Evolutionary conservation across 805 yeast genomes (phyloP).

Genomic region (Zygosaccharomyces kombuchaensis): DNA sequence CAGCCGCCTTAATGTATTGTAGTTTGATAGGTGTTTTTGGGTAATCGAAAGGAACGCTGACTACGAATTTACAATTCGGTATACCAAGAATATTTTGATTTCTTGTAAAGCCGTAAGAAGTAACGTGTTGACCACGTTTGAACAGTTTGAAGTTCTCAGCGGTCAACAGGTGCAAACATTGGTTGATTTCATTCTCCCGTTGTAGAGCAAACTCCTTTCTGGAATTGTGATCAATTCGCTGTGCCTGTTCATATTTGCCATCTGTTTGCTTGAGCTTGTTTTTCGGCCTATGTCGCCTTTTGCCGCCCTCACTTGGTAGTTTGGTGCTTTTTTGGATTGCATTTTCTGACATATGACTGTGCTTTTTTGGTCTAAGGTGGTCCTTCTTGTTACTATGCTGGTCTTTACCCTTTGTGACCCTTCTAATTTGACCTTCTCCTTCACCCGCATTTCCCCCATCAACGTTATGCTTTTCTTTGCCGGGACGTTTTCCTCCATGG

Average conservation of each 20-base stretch:
- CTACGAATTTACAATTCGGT: conserved; percentile 11
- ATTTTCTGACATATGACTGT: not conserved
- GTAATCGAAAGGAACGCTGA: conserved; percentile 25
- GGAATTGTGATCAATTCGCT: not conserved
- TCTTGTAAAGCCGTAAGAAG: conserved; percentile 20
- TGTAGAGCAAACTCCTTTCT: conserved; percentile 5
- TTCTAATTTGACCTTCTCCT: not conserved
- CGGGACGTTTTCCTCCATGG: not conserved
- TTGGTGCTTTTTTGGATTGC: not conserved
- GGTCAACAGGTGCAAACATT: conserved; percentile 19
- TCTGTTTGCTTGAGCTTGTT: not conserved
- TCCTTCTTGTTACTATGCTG: not conserved
- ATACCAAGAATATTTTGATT: conserved; percentile 7
- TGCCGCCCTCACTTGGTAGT: not conserved
- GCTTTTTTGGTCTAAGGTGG: not conserved
- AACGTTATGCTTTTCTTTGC: not conserved
- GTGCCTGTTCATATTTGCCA: not conserved
- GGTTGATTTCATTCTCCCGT: conserved; percentile 20
- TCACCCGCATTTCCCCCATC: not conserved
- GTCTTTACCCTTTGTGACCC: not conserved
- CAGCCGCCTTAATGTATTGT: conserved; percentile 6
- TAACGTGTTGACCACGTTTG: conserved; percentile 20
- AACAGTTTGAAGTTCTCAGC: conserved; percentile 20
- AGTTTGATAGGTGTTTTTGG: conserved; percentile 25
- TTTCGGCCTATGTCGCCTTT: not conserved